Evolutionary conservation across 371 early-diverging fungal species (phyloP).

Genomic region (Mitosporidium daphniae): DNA sequence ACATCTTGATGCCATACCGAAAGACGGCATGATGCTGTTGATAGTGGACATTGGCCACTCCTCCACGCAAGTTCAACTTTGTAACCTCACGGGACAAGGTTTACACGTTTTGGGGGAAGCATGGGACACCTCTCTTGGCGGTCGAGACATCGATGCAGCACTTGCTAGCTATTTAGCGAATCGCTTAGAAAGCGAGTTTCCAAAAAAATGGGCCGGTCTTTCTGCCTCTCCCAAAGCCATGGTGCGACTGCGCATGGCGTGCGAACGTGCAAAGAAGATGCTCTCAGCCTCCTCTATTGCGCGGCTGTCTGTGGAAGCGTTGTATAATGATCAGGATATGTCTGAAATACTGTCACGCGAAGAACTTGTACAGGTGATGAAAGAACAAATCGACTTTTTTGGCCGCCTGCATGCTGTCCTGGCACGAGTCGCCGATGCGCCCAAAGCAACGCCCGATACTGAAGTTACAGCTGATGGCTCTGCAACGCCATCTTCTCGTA

Average conservation of each 20-base stretch:
- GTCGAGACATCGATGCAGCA: constrained; percentile 63
- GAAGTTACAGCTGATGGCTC: no score
- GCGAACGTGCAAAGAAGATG: constrained; percentile 77
- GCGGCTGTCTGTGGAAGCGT: constrained; percentile 53
- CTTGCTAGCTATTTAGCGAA: constrained; percentile 14
- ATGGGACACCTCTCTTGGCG: constrained; percentile 60
- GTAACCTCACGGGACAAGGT: constrained; percentile 64
- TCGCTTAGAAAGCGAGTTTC: constrained; percentile 39
- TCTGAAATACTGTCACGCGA: no score
- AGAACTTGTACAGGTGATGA: no score
- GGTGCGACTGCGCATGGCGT: constrained; percentile 47
- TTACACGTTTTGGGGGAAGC: constrained; percentile 50
- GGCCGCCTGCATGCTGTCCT: no score
- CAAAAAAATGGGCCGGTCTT: constrained; percentile 70
- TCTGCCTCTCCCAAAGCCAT: constrained; percentile 44
- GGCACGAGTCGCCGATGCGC: no score
- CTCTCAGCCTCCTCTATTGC: constrained; percentile 61
- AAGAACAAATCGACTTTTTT: no score
- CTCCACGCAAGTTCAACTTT: constrained; percentile 43
- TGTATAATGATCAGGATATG: constrained; percentile 3
- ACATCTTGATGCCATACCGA: constrained; percentile 19
- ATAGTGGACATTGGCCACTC: constrained; percentile 80
- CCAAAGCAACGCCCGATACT: no score
- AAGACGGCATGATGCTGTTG: constrained; percentile 47
- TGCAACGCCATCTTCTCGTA: no score